Evolutionary conservation across 371 early-diverging fungal genomes (phyloP), one percentile per base, ranked within the genome.

Genomic region (Mortierella sp.): DNA sequence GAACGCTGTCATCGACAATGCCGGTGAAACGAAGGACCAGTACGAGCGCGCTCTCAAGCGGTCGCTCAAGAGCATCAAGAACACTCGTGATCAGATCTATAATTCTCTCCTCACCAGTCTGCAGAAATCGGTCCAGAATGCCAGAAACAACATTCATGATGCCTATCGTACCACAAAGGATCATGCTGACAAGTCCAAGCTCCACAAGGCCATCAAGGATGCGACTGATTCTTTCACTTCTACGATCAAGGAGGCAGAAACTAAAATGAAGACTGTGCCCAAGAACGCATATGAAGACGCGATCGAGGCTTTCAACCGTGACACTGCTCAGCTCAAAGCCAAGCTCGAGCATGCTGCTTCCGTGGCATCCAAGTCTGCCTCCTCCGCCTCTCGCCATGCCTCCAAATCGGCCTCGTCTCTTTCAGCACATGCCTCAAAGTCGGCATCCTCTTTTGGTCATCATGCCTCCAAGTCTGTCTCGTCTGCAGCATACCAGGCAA

Each of bases 341-440:
- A 76, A 65, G 62, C 66, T 76, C 23, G 62, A 76, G 55, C 62
- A 61, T 0, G 76, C 70, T 19, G 70, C 70, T 24, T 43, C 56
- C 16, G 52, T 53, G 0, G 76, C 69, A 1, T 68, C 69, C 30
- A 74, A 61, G 54, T 74, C 76, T 30, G 76, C 65, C 9, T 60
- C 56, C 19, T 65, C 72, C 0, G 13, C 39, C 23, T 5, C 27
- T 14, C 31, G 53, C 38, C 61, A 58, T 3, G 72, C 67, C 8
- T 62, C 67, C 39, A 63, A 67, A 28, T 64, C 73, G 0, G 67
- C 47, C 10, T 24, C 43, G 9, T 64, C 69, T 12, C 28, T 54
- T 19, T 48, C 48, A 13, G 30, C 18, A 3, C 41, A 60, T 1
- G 67, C 67, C 4, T 67, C 67, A 46, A 60, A 55, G 48, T 54